Percentiles rank a stretch among this genome's conserved stretches.
phyloP scores from a whole-genome alignment of 306 rosid genomes.

The Styphnolobium japonicum region DNA sequence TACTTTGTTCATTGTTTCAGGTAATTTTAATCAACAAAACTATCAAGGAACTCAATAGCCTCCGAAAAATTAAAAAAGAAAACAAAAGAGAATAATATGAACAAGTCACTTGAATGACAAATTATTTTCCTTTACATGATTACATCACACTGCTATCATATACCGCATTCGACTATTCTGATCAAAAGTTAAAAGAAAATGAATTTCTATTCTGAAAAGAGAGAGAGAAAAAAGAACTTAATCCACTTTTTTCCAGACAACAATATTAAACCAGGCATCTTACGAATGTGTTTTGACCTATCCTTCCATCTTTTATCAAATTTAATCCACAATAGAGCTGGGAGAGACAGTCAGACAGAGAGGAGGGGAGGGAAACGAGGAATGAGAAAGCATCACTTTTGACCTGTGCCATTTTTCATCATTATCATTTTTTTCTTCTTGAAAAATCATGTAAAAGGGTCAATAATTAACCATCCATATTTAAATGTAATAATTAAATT shows the following conservation, averaged over 20 bases:
- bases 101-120: neutral
- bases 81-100: neutral
- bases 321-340: neutral
- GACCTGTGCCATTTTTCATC: neutral
- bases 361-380: neutral
- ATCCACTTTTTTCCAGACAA: neutral
- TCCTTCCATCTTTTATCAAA: neutral
- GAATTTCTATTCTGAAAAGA: neutral
- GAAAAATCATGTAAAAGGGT: neutral
- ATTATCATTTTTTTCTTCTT: neutral
- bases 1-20: no score
- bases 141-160: neutral
- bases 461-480: neutral
- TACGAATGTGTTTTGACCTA: neutral
- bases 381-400: neutral
- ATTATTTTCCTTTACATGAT: slow-evolving; percentile 1
- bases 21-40: no score
- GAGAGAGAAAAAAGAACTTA: neutral
- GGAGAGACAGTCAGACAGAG: neutral
- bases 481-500: neutral
- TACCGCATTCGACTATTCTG: neutral
- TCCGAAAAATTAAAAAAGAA: neutral
- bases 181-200: neutral
- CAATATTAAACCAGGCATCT: neutral
- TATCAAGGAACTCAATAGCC: neutral